Evolutionary conservation across 306 rosid species (phyloP).

Genomic region (Chamaecrista fasciculata): DNA sequence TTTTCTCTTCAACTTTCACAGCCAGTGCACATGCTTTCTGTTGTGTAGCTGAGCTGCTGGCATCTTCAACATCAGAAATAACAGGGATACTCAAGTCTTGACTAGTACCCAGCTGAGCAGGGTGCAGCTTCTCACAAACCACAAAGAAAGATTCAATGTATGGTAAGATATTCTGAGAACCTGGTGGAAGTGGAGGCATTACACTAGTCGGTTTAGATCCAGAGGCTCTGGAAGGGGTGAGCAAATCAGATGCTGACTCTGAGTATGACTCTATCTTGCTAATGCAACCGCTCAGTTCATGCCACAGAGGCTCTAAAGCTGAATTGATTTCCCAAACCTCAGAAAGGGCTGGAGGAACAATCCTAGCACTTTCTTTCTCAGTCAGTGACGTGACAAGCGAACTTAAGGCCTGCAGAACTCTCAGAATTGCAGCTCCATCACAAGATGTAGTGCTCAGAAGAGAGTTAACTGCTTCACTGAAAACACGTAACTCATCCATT

Average conservation of each 20-base stretch:
- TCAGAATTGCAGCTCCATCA: constrained; percentile 93
- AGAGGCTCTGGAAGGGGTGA: constrained; percentile 52
- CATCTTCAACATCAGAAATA: constrained; percentile 70
- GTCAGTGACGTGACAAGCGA: constrained; percentile 64
- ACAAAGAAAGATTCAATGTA: constrained; percentile 98
- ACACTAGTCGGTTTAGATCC: constrained; percentile 71
- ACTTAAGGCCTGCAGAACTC: constrained; percentile 96
- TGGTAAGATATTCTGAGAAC: constrained; percentile 95
- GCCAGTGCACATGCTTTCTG: constrained; percentile 59
- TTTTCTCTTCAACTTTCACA: constrained; percentile 78
- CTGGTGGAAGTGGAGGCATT: constrained; percentile 87
- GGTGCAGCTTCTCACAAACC: constrained; percentile 95
- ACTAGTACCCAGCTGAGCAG: constrained; percentile 68
- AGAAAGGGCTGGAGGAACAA: constrained; percentile 55
- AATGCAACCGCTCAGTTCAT: constrained; percentile 88
- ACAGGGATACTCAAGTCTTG: constrained; percentile 56
- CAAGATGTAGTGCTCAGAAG: constrained; percentile 80
- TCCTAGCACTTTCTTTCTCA: constrained; percentile 55
- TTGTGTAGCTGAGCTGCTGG: constrained; percentile 54
- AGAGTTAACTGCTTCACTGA: constrained; percentile 73
- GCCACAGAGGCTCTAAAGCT: constrained; percentile 94
- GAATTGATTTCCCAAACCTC: constrained; percentile 82
- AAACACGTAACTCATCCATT: constrained; percentile 71
- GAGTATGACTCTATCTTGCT: constrained; percentile 91
- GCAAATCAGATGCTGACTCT: constrained; percentile 60